phyloP scores from a whole-genome alignment of 441 rosid species.

The Jatropha podagrica region DNA sequence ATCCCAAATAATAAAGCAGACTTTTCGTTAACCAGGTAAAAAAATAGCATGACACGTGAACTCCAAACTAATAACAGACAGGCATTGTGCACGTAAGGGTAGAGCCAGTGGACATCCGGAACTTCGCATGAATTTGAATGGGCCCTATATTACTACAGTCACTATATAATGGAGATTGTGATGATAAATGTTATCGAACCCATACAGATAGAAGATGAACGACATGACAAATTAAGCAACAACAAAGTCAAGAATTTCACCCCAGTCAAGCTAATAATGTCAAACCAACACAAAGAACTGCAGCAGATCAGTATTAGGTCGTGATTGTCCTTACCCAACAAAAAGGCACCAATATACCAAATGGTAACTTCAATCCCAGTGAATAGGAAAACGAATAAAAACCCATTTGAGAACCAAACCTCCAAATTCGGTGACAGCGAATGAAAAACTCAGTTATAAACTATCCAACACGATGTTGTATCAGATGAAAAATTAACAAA shows the following conservation, averaged over 20 bases:
- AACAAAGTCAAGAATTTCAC: neutral
- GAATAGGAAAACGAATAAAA: neutral
- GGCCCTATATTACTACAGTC: neutral
- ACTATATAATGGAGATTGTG: neutral
- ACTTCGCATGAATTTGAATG: neutral
- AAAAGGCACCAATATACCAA: neutral
- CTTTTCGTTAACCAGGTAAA: neutral
- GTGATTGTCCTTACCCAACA: neutral
- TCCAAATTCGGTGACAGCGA: constrained; percentile 7
- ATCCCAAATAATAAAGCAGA: neutral
- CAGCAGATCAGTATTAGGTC: neutral
- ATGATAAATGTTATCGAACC: neutral
- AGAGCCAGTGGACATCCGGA: neutral
- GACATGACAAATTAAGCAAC: neutral
- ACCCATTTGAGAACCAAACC: constrained; percentile 2
- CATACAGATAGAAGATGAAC: neutral
- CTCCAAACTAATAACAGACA: neutral
- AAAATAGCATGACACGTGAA: neutral
- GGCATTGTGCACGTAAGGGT: neutral
- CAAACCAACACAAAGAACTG: neutral
- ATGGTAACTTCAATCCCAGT: neutral
- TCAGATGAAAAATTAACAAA: constrained; percentile 9
- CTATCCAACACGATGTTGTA: constrained; percentile 1
- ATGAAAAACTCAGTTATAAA: constrained; percentile 9
- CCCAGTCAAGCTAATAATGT: neutral